Evolutionary conservation across 805 yeast genomes (phyloP).

Genomic region (Kluyveromyces dobzhanskii): DNA sequence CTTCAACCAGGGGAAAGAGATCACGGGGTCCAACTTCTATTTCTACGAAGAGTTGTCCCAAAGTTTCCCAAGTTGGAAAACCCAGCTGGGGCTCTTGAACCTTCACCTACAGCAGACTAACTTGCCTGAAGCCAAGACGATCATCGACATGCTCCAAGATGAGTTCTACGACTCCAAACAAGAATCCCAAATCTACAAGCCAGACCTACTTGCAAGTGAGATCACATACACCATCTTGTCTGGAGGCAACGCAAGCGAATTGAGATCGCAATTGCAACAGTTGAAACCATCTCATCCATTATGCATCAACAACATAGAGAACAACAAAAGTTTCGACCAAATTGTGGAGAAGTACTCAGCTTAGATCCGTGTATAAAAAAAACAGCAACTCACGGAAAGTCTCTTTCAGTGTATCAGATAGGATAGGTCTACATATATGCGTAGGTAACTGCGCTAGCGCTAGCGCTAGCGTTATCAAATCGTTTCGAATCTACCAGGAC

Average conservation of each 20-base stretch:
- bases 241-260: slow-evolving; percentile 35
- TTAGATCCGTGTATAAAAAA: neutral
- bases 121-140: slow-evolving; percentile 72
- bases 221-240: slow-evolving; percentile 53
- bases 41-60: slow-evolving; percentile 74
- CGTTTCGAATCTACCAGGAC: too few species aligned
- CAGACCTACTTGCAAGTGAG: slow-evolving; percentile 53
- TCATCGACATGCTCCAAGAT: slow-evolving; percentile 41
- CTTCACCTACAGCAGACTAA: slow-evolving; percentile 74
- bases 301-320: slow-evolving; percentile 50
- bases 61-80: slow-evolving; percentile 41
- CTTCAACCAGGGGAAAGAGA: slow-evolving; percentile 34
- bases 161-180: slow-evolving; percentile 31
- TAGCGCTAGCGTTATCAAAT: too few species aligned
- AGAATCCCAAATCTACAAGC: slow-evolving; percentile 26
- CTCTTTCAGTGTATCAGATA: too few species aligned
- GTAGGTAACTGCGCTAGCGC: too few species aligned
- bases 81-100: slow-evolving; percentile 57
- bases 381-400: too few species aligned
- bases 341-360: slow-evolving; percentile 51
- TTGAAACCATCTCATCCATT: slow-evolving; percentile 50
- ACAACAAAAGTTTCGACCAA: slow-evolving; percentile 57
- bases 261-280: slow-evolving; percentile 38
- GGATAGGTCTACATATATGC: too few species aligned
- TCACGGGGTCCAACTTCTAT: slow-evolving; percentile 38